Base-by-base conservation (phyloP, 345 rosid genomes). In the Acer saccharum region DNA sequence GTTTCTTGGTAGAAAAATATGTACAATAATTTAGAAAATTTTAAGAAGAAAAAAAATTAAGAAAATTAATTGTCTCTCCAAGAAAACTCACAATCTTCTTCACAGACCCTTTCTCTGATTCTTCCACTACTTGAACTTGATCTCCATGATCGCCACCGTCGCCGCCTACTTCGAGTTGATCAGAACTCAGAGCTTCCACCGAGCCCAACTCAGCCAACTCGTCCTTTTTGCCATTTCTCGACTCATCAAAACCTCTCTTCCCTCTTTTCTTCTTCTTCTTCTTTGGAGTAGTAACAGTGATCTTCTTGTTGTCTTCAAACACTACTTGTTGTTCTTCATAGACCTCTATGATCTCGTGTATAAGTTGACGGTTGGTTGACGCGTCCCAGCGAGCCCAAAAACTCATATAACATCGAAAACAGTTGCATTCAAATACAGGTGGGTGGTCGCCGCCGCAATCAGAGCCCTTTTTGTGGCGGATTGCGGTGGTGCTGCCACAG, bases 351-450 rank as follows among this genome's bases (percentile, higher is more conserved):
- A 82, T 81, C 68, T 87, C 87, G 27, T 87, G 82, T 44, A 87
- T 85, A 29, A 77, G 60, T 44, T 87, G 75, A 62, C 83, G 86
- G 78, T 81, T 83, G 1, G 86, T 84, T 10, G 88, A 85, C 62
- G 39, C 39, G 75, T 87, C 87, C 90, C 87, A 85, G 25, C 84
- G 68, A 4, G 75, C 84, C 90, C 88, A 87, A 66, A 69, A 87
- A 58, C 80, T 83, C 62, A 48, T 76, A 79, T 87, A 87, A 67
- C 90, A 87, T 63, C 78, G 32, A 62, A 87, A 87, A 78, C 88
- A 87, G 69, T 46, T 61, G 78, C 88, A 87, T 11, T 73, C 75
- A 75, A 87, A 87, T 54, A 41, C 2, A 52, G 81, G 82, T 12
- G 32, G 65, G 60, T 85, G 85, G 65, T 79, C 74, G 12, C 43